Evolutionary conservation across 768 basidiomycete species (phyloP).

Genomic region (Mycena amicta): DNA sequence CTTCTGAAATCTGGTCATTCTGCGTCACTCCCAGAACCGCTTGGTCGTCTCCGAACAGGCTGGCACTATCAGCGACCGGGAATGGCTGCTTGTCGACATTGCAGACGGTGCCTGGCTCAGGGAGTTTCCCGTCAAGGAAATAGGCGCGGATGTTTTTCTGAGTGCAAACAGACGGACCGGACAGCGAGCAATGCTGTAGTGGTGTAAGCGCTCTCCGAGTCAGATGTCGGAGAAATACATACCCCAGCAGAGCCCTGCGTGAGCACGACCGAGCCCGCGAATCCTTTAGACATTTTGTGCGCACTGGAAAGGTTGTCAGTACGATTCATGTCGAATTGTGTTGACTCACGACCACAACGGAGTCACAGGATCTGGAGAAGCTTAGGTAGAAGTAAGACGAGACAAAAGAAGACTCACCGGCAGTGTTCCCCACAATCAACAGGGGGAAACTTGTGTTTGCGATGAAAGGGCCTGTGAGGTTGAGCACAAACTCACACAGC

Average conservation of each 20-base stretch:
- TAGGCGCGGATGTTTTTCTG: slow-evolving; percentile 18
- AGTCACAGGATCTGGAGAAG: slow-evolving; percentile 20
- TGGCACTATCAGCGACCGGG: not conserved
- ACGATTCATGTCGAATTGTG: not conserved
- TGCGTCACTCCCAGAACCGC: not conserved
- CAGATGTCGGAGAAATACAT: not conserved
- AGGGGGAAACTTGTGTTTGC: not conserved
- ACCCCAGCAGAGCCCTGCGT: slow-evolving; percentile 24
- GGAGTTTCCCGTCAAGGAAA: slow-evolving; percentile 22
- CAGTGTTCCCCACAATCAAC: slow-evolving; percentile 9
- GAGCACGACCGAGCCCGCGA: slow-evolving; percentile 20
- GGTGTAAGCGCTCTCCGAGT: not conserved
- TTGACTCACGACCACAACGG: slow-evolving; percentile 15
- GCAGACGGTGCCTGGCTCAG: slow-evolving; percentile 8
- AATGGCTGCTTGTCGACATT: not conserved
- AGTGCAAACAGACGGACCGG: slow-evolving; percentile 30
- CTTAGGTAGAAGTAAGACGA: not conserved
- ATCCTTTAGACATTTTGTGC: slow-evolving; percentile 13
- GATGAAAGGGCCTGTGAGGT: slow-evolving; percentile 40
- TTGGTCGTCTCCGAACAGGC: not conserved
- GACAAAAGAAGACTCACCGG: not conserved
- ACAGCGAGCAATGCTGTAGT: slow-evolving; percentile 28
- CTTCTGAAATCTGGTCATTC: not conserved
- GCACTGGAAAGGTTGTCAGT: slow-evolving; percentile 10
- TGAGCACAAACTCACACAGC: slow-evolving; percentile 43